Base-by-base conservation (phyloP, 2,329 filamentous ascomycete genomes). In the Myriosclerotinia curreyana region DNA sequence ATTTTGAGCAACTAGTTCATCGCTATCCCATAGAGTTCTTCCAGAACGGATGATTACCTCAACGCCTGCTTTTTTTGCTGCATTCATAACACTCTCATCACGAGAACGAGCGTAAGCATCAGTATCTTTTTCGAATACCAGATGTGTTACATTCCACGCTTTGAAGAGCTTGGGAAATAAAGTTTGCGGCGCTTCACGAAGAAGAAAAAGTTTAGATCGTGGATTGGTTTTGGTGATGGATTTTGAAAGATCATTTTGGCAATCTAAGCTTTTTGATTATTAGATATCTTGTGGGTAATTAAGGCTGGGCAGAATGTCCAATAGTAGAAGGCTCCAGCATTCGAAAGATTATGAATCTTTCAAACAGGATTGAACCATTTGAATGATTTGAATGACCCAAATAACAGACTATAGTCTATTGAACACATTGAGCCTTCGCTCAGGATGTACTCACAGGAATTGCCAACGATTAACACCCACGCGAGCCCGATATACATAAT, bases 51-150 rank as follows among this genome's bases (percentile, higher is more conserved):
- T 76, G n/a, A 92, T 78, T 25, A 92, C 86, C 70, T 89, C 73
- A 1, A 92, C 86, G 1, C 88, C 89, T 0, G 86, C 85, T 53
- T 84, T 77, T 68, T 82, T 77, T 5, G 89, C 89, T n/a, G 86
- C 75, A 20, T 80, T 75, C 42, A 80, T 75, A 14, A 93, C 81
- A 22, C 78, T 76, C 1, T 79, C 79, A 74, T 93, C 90, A 58
- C 90, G 77, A 49, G 85, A 81, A 20, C 83, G 80, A 5, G 80
- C 88, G 75, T 92, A 92, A 0, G 86, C 80, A 77, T 93, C 90
- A 0, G 88, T 91, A 70, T 92, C 90, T 71, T 88, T 89, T 73
- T 93, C 90, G 70, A 92, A 92, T 0, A 92, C 89, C 6, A 92
- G 76, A 75, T 92, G 89, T 0, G 88, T 90, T 34, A 91, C 85